Base-by-base conservation (phyloP, 2,329 filamentous ascomycete genomes). In the Trichoderma aggressivum region DNA sequence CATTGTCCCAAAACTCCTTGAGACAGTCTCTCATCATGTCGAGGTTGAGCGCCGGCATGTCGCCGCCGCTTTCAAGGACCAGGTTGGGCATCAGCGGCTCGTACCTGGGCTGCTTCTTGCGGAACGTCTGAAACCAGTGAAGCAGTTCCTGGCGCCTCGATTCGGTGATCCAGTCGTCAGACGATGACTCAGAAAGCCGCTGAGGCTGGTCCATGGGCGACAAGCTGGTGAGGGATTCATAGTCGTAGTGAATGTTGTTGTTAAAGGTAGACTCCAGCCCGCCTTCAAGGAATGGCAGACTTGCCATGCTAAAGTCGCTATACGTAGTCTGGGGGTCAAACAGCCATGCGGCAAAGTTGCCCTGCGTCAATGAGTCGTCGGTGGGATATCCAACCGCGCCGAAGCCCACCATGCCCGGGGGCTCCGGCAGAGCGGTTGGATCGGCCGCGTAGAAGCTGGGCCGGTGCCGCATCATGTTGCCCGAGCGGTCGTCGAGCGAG, bases 11-110 rank as follows among this genome's bases (percentile, higher is more conserved):
- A 80, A 93, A 98, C 58, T 93, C 93, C n/a, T 89, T 87, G 73
- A 95, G 88, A 77, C 94, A 97, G 16, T 91, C 91, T 76, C 93
- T 90, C 86, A 97, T 91, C 89, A 95, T 94, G 62, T 92, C 89
- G 63, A 94, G 80, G 78, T 89, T 93, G 73, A 97, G 82, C 1
- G 79, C 81, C 0, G 84, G 82, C 7, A 84, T 70, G 73, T 86
- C 84, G n/a, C 81, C 82, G 14, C 78, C 80, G 36, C 78, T 79
- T 34, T 84, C 82, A 7, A 80, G 81, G 7, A 82, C 77, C 2
- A 85, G 75, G 32, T 77, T 79, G 3, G 76, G 70, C 73, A 81
- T 78, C 26, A 76, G 62, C n/a, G 43, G 73, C 36, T 84, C 81
- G 43, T 81, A 81, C 47, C 79, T 81, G 3, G 81, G 82, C 66